Conservation (phyloP, 441 rosid species). For the Hura crepitans region DNA sequence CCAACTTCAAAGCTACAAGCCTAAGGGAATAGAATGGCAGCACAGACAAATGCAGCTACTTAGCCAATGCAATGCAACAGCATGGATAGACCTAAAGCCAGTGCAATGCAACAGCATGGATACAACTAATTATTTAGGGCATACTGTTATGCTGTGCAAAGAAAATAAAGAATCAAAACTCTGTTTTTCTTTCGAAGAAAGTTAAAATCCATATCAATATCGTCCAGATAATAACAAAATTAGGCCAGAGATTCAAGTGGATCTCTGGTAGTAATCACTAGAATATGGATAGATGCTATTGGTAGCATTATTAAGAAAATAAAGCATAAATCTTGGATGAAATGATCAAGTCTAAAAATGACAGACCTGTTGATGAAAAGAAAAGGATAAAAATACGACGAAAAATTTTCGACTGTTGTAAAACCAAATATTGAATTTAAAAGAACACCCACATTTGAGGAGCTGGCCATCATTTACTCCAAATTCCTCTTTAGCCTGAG, state of each 20-base stretch:
- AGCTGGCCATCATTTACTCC: slow-evolving; percentile 27
- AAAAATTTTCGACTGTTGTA: not conserved
- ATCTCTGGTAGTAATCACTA: not conserved
- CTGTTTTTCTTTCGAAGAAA: not conserved
- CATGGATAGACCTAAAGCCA: not conserved
- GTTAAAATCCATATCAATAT: not conserved
- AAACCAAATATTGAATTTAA: not conserved
- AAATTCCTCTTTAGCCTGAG: slow-evolving; percentile 31
- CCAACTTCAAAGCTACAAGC: slow-evolving; percentile 2
- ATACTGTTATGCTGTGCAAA: not conserved
- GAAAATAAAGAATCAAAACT: not conserved
- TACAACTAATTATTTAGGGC: no score
- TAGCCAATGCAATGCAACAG: not conserved
- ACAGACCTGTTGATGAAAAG: not conserved
- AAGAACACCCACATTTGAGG: slow-evolving; percentile 45
- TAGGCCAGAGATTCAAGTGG: not conserved
- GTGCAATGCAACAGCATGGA: no score
- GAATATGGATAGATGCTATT: not conserved
- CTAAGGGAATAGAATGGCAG: slow-evolving; percentile 3
- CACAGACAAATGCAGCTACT: slow-evolving; percentile 6
- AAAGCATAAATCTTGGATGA: not conserved
- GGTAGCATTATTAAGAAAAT: not conserved
- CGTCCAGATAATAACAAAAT: not conserved
- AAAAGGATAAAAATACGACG: not conserved
- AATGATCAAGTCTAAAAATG: not conserved